phyloP scores from a whole-genome alignment of 2,329 filamentous ascomycete species.

The Myotisia sp. region DNA sequence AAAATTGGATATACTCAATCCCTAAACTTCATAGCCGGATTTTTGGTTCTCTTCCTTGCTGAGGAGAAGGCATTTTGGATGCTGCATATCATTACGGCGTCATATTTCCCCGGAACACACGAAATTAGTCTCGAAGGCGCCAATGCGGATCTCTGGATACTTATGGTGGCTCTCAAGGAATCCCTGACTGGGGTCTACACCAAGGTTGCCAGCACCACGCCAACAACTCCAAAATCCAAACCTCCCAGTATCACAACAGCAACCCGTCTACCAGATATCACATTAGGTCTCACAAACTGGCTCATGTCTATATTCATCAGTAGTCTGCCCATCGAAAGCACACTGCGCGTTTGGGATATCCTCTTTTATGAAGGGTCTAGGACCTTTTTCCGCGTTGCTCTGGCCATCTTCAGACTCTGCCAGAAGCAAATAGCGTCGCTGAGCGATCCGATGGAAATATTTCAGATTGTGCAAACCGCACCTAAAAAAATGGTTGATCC shows the following conservation, averaged over 20 bases:
- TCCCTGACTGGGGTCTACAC: conserved; percentile 71
- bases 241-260: conserved; percentile 29
- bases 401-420: conserved; percentile 81
- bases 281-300: conserved; percentile 86
- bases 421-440: conserved; percentile 68
- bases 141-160: conserved; percentile 83
- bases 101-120: conserved; percentile 81
- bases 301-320: conserved; percentile 97
- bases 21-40: conserved; percentile 82
- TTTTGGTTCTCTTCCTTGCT: conserved; percentile 76
- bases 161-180: conserved; percentile 77
- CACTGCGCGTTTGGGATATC: conserved; percentile 83
- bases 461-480: conserved; percentile 80
- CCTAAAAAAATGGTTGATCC: conserved; percentile 70
- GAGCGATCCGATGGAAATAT: conserved; percentile 83
- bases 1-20: conserved; percentile 91
- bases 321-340: conserved; percentile 79
- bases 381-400: conserved; percentile 79
- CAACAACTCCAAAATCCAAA: conserved; percentile 23
- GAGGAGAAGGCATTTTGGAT: conserved; percentile 91
- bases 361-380: conserved; percentile 94
- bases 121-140: conserved; percentile 80
- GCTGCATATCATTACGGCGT: conserved; percentile 77
- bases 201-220: conserved; percentile 64
- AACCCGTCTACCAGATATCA: conserved; percentile 66